phyloP scores from a whole-genome alignment of 331 rosid species.

The Ulmus americana region DNA sequence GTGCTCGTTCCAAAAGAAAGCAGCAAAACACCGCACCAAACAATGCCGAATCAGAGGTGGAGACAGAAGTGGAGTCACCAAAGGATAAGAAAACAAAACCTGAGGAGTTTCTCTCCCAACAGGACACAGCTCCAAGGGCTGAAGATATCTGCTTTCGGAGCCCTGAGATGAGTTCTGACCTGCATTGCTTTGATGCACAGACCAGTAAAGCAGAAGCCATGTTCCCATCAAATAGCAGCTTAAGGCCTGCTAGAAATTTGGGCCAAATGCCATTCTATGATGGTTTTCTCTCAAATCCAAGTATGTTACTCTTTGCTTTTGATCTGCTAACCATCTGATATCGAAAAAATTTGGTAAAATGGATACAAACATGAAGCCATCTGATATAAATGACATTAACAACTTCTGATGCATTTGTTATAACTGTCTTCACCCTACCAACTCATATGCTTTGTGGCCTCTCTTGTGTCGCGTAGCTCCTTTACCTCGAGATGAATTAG shows the following conservation, averaged over 20 bases:
- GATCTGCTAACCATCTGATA: neutral
- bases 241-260: constrained; percentile 44
- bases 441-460: neutral
- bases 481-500: neutral
- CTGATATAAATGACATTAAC: too few species aligned
- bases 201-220: constrained; percentile 41
- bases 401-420: neutral
- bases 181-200: constrained; percentile 60
- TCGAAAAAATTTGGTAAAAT: neutral
- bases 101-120: constrained; percentile 57
- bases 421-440: neutral
- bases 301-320: constrained; percentile 28
- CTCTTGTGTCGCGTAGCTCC: neutral
- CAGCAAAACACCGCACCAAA: constrained; percentile 48
- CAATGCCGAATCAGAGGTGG: constrained; percentile 63
- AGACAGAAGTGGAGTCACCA: constrained; percentile 68
- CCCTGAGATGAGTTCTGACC: constrained; percentile 52
- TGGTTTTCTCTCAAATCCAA: constrained; percentile 56
- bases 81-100: constrained; percentile 76
- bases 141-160: constrained; percentile 68
- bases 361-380: too few species aligned
- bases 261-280: constrained; percentile 47
- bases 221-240: constrained; percentile 46
- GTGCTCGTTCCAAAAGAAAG: constrained; percentile 88
- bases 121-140: constrained; percentile 32